Base-by-base conservation (phyloP, 106 monocot species). In the Agapanthus africanus region DNA sequence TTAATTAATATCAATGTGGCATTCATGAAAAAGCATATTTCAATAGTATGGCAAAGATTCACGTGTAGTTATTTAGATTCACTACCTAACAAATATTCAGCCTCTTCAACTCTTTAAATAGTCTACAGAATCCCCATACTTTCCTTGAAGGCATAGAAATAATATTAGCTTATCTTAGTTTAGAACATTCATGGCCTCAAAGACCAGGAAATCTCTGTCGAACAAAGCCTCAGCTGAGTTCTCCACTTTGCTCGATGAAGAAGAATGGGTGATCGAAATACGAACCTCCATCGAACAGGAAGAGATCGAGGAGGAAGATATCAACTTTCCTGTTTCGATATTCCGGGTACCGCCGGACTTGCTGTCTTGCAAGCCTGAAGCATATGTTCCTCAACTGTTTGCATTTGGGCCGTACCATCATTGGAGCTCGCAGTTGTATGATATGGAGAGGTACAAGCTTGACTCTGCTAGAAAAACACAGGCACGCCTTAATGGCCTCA, bases 401-500 rank as follows among this genome's bases (percentile, higher is more conserved):
- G 84, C 87, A 11, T n/a, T 91, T 11, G 87, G 91, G 2, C 91
- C 91, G 0, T 87, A 91, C 80, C 91, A 91, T 60, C 87, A 80
- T 25, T 76, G 79, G 77, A 54, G 47, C 5, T 77, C 84, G 2
- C 71, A 91, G 59, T 67, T 87, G 37, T 73, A 77, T 30, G 83
- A 81, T 21, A 91, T 81, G 90, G 90, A 91, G 73, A 15, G 76
- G 26, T 84, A 79, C 76, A 91, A 91, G 75, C 79, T 84, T 37
- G 60, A 76, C 23, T 63, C 91, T 6, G 84, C 87, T 19, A 77
- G 78, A 51, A 47, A 79, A 11, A 49, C 59, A 14, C 59, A 77
- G 44, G 74, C 52, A 36, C 7, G 57, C 4, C 62, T 62, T 6
- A 26, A 32, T 7, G 23, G 21, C 28, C 34, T 68, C 40, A 74